phyloP scores from a whole-genome alignment of 1,284 basidiomycete genomes.

The Ustilago esculenta region DNA sequence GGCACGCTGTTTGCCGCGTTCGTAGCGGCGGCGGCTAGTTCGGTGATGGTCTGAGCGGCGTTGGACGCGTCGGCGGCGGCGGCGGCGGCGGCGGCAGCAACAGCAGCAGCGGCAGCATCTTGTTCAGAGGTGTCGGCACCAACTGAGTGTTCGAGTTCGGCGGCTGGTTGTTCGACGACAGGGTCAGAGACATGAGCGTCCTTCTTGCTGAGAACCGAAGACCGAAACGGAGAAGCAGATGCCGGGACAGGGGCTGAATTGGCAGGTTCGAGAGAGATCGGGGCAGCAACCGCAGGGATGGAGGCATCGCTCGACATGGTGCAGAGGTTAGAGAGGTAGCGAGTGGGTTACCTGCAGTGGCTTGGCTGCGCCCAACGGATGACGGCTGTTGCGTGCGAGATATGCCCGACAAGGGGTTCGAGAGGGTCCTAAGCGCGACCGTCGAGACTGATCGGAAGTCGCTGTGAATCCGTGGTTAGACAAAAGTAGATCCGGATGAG shows the following conservation, averaged over 20 bases:
- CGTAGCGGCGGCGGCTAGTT: conserved; percentile 41
- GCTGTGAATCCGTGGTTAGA: too few species aligned
- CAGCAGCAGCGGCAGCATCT: conserved; percentile 20
- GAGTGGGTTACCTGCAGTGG: too few species aligned
- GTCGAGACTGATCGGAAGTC: too few species aligned
- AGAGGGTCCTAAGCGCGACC: too few species aligned
- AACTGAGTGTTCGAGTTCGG: conserved; percentile 5
- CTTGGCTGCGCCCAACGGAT: not conserved
- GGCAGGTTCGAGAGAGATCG: conserved; percentile 6
- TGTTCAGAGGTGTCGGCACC: not conserved
- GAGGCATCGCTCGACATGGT: conserved; percentile 28
- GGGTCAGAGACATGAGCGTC: conserved; percentile 9
- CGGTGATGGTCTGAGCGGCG: conserved; percentile 44
- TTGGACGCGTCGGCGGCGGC: conserved; percentile 42
- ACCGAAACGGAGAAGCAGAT: conserved; percentile 6
- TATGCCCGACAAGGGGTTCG: too few species aligned
- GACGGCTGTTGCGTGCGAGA: not conserved
- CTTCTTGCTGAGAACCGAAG: conserved; percentile 6
- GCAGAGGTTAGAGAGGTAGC: not conserved
- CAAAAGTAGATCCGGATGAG: too few species aligned
- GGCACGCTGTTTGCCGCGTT: conserved; percentile 18
- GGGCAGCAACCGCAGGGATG: conserved; percentile 10
- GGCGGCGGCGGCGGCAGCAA: conserved; percentile 25
- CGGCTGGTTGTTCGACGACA: conserved; percentile 1
- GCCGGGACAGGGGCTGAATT: not conserved